Percentiles rank a stretch among this genome's conserved stretches.
These are phyloP conservation scores for Lachnellula willkommii DNA, from an alignment of 2,329 filamentous ascomycete species.

Conservation along the genomic window DNA sequence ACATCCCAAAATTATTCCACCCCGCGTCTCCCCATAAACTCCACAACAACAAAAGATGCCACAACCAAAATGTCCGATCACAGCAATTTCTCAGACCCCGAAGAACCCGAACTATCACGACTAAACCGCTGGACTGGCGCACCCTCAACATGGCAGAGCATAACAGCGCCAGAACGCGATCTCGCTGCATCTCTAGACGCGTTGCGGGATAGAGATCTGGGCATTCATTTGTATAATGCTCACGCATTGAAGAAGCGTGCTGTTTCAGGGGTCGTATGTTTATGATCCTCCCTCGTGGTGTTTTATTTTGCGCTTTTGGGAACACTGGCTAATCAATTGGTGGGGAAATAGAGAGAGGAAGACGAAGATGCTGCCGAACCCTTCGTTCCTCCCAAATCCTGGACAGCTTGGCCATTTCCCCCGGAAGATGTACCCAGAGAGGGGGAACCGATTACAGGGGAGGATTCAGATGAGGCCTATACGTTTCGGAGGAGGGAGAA, in stretches of 20 bases:
- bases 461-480: constrained; percentile 46
- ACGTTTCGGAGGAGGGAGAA: constrained; percentile 43
- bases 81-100: constrained; percentile 36
- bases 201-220: constrained; percentile 60
- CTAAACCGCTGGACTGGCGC: constrained; percentile 71
- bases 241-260: constrained; percentile 58
- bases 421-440: constrained; percentile 55
- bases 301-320: not conserved
- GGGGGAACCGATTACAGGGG: constrained; percentile 43
- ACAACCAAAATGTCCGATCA: constrained; percentile 4
- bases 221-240: constrained; percentile 73
- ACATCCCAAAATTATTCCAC: not conserved
- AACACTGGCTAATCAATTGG: not conserved
- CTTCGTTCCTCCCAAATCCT: constrained; percentile 54
- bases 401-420: constrained; percentile 83
- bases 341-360: constrained; percentile 3
- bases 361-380: constrained; percentile 34
- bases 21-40: not conserved
- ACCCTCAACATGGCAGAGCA: constrained; percentile 58
- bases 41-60: not conserved
- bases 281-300: not conserved
- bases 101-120: constrained; percentile 36
- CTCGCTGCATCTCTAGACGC: constrained; percentile 59
- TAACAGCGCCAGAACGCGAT: constrained; percentile 58
- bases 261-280: not conserved